These are phyloP conservation scores for Scheffersomyces insectosa DNA, from an alignment of 1,139 yeast genomes.

Conservation along the genomic window DNA sequence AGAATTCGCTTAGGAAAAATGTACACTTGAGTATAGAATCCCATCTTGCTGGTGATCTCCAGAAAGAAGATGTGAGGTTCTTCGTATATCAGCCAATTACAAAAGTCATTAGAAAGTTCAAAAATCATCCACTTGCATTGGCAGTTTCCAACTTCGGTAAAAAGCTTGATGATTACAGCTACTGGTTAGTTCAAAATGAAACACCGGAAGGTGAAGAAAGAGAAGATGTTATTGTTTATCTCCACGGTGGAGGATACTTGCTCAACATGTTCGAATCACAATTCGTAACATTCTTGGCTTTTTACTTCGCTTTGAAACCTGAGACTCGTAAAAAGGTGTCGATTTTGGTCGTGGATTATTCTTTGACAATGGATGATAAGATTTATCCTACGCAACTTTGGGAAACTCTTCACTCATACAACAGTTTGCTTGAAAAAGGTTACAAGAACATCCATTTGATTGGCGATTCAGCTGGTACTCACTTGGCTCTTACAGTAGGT, in stretches of 20 bases:
- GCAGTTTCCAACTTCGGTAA: conserved; percentile 15
- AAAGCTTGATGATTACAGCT: conserved; percentile 10
- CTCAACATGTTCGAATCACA: conserved; percentile 31
- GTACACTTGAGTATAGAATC: conserved; percentile 26
- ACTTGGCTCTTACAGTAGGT: conserved; percentile 34
- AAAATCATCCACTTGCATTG: conserved; percentile 9
- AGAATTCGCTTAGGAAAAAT: conserved; percentile 30
- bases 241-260: conserved; percentile 50
- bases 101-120: conserved; percentile 8
- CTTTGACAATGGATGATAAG: conserved; percentile 28
- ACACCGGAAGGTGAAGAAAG: conserved; percentile 3
- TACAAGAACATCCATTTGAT: conserved; percentile 33
- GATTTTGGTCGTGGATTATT: conserved; percentile 40
- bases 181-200: conserved; percentile 17
- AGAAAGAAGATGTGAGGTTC: conserved; percentile 11
- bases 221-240: conserved; percentile 9
- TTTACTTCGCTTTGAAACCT: conserved; percentile 23
- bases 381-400: conserved; percentile 42
- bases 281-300: conserved; percentile 24
- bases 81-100: conserved; percentile 12
- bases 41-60: conserved; percentile 24
- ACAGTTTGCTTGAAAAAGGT: conserved; percentile 26
- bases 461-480: conserved; percentile 54
- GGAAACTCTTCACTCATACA: conserved; percentile 32
- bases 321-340: conserved; percentile 21